Percentiles rank a stretch among this genome's conserved stretches.
phyloP scores from a whole-genome alignment of 1,284 basidiomycete species.

The Porodaedalea pini region DNA sequence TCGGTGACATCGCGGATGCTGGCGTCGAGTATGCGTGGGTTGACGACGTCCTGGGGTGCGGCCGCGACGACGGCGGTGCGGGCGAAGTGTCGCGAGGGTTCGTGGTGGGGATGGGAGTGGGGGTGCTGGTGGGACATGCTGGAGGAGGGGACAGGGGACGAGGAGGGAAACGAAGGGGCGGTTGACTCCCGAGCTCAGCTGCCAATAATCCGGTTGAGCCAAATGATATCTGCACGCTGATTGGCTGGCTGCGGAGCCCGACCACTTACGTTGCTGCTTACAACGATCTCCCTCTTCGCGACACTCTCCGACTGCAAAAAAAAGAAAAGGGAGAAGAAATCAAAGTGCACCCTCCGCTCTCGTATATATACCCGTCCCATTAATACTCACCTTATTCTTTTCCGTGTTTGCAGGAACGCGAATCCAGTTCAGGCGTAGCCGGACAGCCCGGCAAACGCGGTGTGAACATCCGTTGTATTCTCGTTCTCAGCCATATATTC shows the following conservation, averaged over 20 bases:
- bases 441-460: too few relatives aligned
- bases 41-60: constrained; percentile 53
- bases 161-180: background rate
- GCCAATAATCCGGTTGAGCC: background rate
- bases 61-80: constrained; percentile 9
- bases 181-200: background rate
- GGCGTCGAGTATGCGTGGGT: constrained; percentile 68
- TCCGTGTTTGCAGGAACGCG: too few relatives aligned
- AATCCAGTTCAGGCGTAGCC: too few relatives aligned
- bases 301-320: too few relatives aligned
- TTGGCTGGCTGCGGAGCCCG: background rate
- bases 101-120: constrained; percentile 21
- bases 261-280: constrained; percentile 8
- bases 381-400: too few relatives aligned
- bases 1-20: constrained; percentile 61
- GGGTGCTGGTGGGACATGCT: constrained; percentile 14
- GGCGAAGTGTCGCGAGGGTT: constrained; percentile 16
- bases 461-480: too few relatives aligned
- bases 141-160: background rate
- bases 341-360: too few relatives aligned
- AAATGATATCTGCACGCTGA: background rate
- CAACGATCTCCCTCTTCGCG: too few relatives aligned
- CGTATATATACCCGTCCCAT: too few relatives aligned
- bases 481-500: too few relatives aligned
- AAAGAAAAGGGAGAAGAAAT: too few relatives aligned